These are phyloP conservation scores for Chlorella vulgaris DNA, from an alignment of 139 green algal species.

Conservation along the genomic window DNA sequence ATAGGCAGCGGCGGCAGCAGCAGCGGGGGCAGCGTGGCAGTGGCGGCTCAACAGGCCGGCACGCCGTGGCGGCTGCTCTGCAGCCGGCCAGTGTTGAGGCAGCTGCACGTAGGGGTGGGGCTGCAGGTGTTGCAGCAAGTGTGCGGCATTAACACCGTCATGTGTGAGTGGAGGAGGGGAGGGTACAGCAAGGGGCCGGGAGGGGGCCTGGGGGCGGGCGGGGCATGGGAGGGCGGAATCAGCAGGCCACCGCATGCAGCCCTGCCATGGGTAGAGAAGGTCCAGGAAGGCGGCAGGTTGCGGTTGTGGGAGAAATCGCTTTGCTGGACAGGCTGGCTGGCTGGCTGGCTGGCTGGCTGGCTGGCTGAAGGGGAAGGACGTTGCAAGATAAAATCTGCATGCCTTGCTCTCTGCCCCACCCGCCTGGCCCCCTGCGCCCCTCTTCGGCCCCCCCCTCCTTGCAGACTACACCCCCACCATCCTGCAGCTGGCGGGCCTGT, in stretches of 20 bases:
- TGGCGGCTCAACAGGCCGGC: neutral
- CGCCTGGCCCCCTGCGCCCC: too few species aligned
- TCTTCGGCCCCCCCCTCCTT: too few species aligned
- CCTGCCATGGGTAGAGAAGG: too few species aligned
- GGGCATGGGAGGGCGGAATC: neutral
- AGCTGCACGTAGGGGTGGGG: slow-evolving; percentile 50
- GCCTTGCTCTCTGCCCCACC: too few species aligned
- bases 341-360: neutral
- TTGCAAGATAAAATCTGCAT: too few species aligned
- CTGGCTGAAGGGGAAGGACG: neutral
- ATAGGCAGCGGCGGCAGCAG: neutral
- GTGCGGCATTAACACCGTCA: slow-evolving; percentile 82
- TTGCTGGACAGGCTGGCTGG: neutral
- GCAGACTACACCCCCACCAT: slow-evolving; percentile 77
- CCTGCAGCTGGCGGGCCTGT: slow-evolving; percentile 70
- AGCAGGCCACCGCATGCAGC: too few species aligned
- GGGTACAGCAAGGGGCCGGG: neutral
- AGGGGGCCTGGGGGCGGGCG: too few species aligned
- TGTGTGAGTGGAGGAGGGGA: slow-evolving; percentile 30
- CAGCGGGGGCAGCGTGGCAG: too few species aligned
- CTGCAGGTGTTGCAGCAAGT: slow-evolving; percentile 80
- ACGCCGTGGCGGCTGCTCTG: slow-evolving; percentile 22
- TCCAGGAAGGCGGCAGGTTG: too few species aligned
- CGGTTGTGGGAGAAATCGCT: too few species aligned
- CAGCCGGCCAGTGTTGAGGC: neutral